Evolutionary conservation across 2,329 filamentous ascomycete species (phyloP), one percentile per base, ranked within the genome.

Genomic region (Fusarium illudens): DNA sequence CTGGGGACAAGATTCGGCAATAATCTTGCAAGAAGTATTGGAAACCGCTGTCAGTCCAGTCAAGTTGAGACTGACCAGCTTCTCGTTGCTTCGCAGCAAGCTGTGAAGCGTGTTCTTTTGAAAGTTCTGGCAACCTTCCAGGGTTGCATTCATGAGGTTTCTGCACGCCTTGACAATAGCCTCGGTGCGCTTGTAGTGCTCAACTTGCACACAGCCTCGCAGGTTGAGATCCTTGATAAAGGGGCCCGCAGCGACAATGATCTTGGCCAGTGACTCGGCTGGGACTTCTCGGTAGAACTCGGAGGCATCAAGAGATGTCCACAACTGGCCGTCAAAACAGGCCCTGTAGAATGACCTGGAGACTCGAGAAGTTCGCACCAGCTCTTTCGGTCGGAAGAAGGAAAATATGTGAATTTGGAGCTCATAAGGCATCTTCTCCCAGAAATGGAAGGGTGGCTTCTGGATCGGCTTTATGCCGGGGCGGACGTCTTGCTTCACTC

Each of bases 271-370:
- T 1, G 92, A 92, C 67, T 92, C 89, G 20, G 92, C 92, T 0
- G 95, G 91, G 68, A 98, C 98, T 54, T 94, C 88, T 67, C 87
- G 87, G 76, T 98, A 97, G 78, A 95, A 98, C 51, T 92, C 89
- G 8, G 93, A 90, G 2, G 92, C 89, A 77, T 98, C 94, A 50
- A 98, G 86, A 39, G 86, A 88, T 4, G 89, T 90, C 96, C 96
- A 99, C 15, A 98, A 81, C 80, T 99, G 96, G 2, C 96, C 96
- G 77, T 99, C 95, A 73, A 95, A 97, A 80, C 95, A 97, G 79
- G 92, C 89, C 49, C 86, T 84, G 77, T 97, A 84, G 83, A 96
- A 97, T 6, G 85, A 80, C 77, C 89, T 93, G 75, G 89, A 95
- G 19, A 96, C 91, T 17, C 88, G 83, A 1, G 95, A 97, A 58